phyloP scores from a whole-genome alignment of 306 rosid genomes.

The Lathyrus oleraceus region DNA sequence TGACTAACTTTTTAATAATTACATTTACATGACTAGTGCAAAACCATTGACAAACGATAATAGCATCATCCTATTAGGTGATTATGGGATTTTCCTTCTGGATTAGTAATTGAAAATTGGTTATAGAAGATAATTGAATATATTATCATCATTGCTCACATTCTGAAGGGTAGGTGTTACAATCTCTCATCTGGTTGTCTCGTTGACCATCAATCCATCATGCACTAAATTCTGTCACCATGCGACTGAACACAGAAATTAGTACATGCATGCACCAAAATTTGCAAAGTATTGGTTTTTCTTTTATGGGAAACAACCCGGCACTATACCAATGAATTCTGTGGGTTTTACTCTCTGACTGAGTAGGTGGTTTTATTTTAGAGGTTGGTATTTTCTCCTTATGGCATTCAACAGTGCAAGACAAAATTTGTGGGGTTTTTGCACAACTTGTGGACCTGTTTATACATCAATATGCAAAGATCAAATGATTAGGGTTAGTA shows the following conservation, averaged over 20 bases:
- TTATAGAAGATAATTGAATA: no score
- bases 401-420: background rate
- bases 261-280: background rate
- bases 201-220: background rate
- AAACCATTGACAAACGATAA: no score
- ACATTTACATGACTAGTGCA: no score
- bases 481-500: background rate
- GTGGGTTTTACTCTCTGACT: conserved; percentile 15
- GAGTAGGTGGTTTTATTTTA: conserved; percentile 13
- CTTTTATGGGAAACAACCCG: background rate
- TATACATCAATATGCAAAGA: background rate
- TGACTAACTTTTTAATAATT: no score
- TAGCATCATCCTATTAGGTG: no score
- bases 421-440: background rate
- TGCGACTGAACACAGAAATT: conserved; percentile 7
- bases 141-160: conserved; percentile 8
- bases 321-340: background rate
- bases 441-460: background rate
- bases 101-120: no score
- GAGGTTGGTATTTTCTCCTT: background rate
- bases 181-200: background rate
- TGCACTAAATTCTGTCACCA: conserved; percentile 29
- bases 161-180: background rate
- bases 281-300: background rate
- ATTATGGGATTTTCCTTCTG: no score